Conservation (phyloP, 768 basidiomycete species). For the Leucogyrophana mollusca region DNA sequence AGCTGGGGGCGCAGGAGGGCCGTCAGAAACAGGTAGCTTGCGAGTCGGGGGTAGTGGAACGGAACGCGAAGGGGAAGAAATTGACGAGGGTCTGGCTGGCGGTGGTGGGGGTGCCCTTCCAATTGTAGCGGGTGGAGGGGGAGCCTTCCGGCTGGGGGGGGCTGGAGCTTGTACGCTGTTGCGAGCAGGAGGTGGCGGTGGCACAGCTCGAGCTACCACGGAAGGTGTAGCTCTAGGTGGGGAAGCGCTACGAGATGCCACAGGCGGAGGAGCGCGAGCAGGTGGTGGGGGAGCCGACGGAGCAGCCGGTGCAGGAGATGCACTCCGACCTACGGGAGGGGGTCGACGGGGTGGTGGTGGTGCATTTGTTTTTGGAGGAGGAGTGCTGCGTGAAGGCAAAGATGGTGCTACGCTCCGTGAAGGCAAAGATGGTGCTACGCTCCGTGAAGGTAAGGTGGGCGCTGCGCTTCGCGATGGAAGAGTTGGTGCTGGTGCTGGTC, state of each 20-base stretch:
- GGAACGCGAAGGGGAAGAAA: constrained; percentile 27
- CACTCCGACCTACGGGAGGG: constrained; percentile 19
- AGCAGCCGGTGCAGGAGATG: constrained; percentile 21
- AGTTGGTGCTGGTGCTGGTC: constrained; percentile 19
- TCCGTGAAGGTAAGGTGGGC: constrained; percentile 39
- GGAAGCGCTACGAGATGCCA: constrained; percentile 14
- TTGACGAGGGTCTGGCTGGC: constrained; percentile 40
- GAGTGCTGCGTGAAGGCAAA: constrained; percentile 29
- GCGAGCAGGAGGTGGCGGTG: constrained; percentile 27
- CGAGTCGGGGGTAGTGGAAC: constrained; percentile 42
- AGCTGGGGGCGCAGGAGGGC: constrained; percentile 30
- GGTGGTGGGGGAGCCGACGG: constrained; percentile 23
- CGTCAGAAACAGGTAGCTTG: constrained; percentile 26
- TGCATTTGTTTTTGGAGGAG: constrained; percentile 41
- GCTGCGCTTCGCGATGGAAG: constrained; percentile 35
- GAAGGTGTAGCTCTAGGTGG: constrained; percentile 15
- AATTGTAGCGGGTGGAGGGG: constrained; percentile 35
- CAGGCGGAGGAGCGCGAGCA: constrained; percentile 29
- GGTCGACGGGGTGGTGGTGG: constrained; percentile 41
- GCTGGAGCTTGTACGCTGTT: constrained; percentile 10
- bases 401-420: constrained; percentile 33
- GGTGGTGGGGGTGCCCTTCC: constrained; percentile 42
- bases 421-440: constrained; percentile 35
- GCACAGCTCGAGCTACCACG: constrained; percentile 12
- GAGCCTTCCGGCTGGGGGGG: constrained; percentile 33